Base-by-base conservation (phyloP, 2,329 filamentous ascomycete genomes). In the Dendryphion nanum region DNA sequence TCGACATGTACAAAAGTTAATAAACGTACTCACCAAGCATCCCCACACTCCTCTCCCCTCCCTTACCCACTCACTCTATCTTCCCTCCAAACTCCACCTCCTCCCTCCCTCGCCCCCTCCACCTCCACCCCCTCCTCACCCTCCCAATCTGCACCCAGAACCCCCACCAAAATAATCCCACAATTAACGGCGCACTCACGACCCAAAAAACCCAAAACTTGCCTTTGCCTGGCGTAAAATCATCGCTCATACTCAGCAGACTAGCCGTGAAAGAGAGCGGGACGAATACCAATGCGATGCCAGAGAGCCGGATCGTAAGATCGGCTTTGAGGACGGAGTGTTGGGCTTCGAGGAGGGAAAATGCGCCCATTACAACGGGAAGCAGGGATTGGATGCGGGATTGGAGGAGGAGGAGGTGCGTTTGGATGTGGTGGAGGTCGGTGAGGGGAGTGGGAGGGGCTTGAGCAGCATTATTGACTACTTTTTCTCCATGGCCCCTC, bases 271-370 rank as follows among this genome's bases (percentile, higher is more conserved):
- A 41, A 12, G n/a, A 18, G 5, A 41, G 29, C 17, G 38, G 38
- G 2, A 41, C 38, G 29, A 41, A 37, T 3, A 41, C 19, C 10
- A 41, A 16, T 7, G 33, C 38, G 10, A 41, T 30, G 14, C 24
- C 18, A 2, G 38, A 36, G 4, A 37, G 31, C 6, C 38, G 33
- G 21, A 37, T 37, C 14, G 38, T 41, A 14, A 41, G 34, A 16
- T 41, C 38, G 4, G 38, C 34, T 12, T 33, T 37, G 12, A 33
- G 28, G 4, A 37, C 38, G 8, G 26, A 24, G 34, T 33, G 26
- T 19, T 41, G 38, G 6, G 38, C 38, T 33, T 41, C 34, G 29
- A 41, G 29, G 29, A 42, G 35, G n/a, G 35, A 34, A 24, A 42
- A 42, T 16, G 40, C 35, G 30, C 35, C 35, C 35, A 42, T 42